A percentile compares a stretch with the other conserved stretches of the same genome.
These are phyloP conservation scores for Alternaria sp. DNA, from an alignment of 2,329 filamentous ascomycete species.

Conservation along the genomic window DNA sequence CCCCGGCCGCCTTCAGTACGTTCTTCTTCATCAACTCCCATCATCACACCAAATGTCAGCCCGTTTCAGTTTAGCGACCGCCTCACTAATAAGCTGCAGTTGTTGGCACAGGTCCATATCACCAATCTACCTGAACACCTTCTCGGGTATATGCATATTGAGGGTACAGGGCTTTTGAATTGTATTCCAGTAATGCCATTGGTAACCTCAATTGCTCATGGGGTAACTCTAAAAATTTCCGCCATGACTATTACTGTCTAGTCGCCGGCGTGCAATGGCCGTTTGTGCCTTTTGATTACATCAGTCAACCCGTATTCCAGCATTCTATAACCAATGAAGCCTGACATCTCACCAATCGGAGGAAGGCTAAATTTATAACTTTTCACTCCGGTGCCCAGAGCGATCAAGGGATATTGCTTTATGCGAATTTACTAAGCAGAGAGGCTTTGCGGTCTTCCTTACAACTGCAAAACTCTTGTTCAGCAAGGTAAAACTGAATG, in stretches of 20 bases:
- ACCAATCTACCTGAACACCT: not conserved
- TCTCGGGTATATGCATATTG: too few relatives aligned
- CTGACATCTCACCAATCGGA: not conserved
- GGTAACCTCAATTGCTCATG: not conserved
- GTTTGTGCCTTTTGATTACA: not conserved
- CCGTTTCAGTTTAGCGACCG: not conserved
- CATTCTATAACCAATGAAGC: not conserved
- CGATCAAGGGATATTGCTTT: not conserved
- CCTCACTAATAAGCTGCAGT: not conserved
- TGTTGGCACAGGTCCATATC: too few relatives aligned
- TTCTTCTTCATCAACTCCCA: not conserved
- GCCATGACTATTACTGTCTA: not conserved
- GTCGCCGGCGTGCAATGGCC: not conserved
- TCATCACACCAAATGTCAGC: not conserved
- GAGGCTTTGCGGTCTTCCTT: not conserved
- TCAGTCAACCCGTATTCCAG: not conserved
- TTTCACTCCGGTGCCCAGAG: not conserved
- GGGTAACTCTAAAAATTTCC: not conserved
- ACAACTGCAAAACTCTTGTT: not conserved
- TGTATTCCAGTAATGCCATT: not conserved
- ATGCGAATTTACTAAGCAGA: not conserved
- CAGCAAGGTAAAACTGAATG: not conserved
- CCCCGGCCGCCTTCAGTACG: not conserved
- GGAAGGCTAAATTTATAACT: not conserved
- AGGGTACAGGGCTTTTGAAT: not conserved